Base-by-base conservation (phyloP, 2,329 filamentous ascomycete genomes). In the Parascedosporium putredinis region DNA sequence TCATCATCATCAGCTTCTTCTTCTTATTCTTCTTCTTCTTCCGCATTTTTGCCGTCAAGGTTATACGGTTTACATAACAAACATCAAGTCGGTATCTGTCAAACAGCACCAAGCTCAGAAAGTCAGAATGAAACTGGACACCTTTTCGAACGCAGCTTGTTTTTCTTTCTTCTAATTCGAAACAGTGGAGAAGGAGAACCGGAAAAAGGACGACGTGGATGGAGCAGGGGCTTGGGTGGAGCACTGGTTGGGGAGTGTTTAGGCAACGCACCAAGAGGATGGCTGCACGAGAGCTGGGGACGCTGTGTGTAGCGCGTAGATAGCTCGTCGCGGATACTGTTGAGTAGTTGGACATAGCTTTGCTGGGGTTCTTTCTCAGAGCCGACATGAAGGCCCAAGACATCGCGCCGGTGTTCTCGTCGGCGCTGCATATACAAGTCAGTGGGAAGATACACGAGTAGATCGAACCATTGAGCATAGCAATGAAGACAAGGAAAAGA, bases 361-460 rank as follows among this genome's bases (percentile, higher is more conserved):
- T 98, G 93, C 62, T 96, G 89, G 0, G 90, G 65, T 97, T 95
- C 77, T 95, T 95, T 72, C 88, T 91, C 57, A 98, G 78, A 40
- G 90, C 84, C 4, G 76, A 85, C 64, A 98, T 90, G 65, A 98
- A 98, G 8, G 93, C 93, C 83, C 87, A 97, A 1, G 89, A 95
- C 93, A 98, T 97, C 62, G 93, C 93, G 48, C 93, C 93, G 0
- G 93, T 97, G 9, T 40, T 40, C 22, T 40, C 36, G 36, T 40
- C 36, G 12, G 36, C 36, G 22, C 36, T 40, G 22, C 10, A 18
- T 79, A 47, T 89, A 85, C 31, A 78, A 81, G 59, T 97, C 96
- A 18, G 82, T n/a, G n/a, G n/a, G n/a, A n/a, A n/a, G n/a, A n/a
- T n/a, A n/a, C n/a, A n/a, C n/a, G n/a, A n/a, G n/a, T n/a, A n/a